Base-by-base conservation (phyloP, 176 grass and related monocot species). In the sorghum (Sorghum bicolor) region DNA sequence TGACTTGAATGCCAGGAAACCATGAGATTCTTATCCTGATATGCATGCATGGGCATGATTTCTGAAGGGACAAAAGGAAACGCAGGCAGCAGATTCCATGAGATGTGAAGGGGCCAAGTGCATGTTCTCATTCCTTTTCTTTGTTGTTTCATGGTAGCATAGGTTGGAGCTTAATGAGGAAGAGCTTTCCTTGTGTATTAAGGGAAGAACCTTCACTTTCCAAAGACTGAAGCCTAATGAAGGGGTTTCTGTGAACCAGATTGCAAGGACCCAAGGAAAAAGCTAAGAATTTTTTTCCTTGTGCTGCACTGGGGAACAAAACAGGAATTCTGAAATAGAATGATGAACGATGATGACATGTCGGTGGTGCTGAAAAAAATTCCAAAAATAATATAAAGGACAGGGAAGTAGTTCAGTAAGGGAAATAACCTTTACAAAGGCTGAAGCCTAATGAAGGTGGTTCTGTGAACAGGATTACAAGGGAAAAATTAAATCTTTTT, bases 171-270 rank as follows among this genome's bases (percentile, higher is more conserved):
- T 86, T 87, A 79, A 80, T 79, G 48, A 78, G 12, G 9, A 70
- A 86, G 78, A 74, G 76, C 78, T 83, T 94, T 94, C 76, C 94
- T 97, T 97, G 89, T 86, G 80, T 22, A 90, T 88, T 81, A 97
- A 97, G 94, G 78, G 80, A 97, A 90, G 94, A 92, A 97, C 89
- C 84, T 88, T 78, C 84, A 36, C 88, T 90, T 83, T 90, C 37
- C 31, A 80, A 75, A 80, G 19, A 87, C 37, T 70, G 75, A 40
- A 87, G 75, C 38, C 50, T 83, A 70, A 70, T 52, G 73, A 67
- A 72, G 75, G 45, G 38, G 67, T 8, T 74, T 90, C 32, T 6
- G 8, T 72, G 67, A 83, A 83, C 41, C 36, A 15, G 67, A 66
- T 69, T 38, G 61, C 44, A 15, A 64, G 26, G 61, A 64, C 3